Base-by-base conservation (phyloP, 176 grass and related monocot species). In the Musa itinerans region DNA sequence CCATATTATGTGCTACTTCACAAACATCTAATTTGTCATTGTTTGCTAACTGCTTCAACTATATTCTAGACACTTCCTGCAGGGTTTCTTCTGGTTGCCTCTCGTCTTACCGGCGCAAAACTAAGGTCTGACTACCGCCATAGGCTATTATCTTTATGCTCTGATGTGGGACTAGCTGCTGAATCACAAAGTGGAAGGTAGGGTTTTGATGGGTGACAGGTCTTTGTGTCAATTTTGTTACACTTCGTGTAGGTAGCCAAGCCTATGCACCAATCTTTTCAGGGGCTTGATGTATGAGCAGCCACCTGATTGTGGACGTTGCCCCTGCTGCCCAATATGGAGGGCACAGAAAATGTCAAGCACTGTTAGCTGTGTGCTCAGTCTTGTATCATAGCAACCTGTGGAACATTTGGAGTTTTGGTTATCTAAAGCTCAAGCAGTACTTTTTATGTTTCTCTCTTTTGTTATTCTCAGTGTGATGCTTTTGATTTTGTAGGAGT, bases 171-270 rank as follows among this genome's bases (percentile, higher is more conserved):
- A 43, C 81, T 98, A 74, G 95, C 91, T 77, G 88, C 95, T 84
- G 95, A 98, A 86, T 98, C 95, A 55, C 89, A 91, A 91, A 85
- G 80, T 74, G 95, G 95, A 81, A 86, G 95, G 95, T 98, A 78
- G 50, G 56, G 69, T 77, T 26, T 0, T 65, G 19, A 65, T 49
- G 48, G 0, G 17, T 52, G 2, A 43, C 12, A 51, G 48, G 16
- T 71, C 10, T 52, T 10, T 52, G 10, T 27, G 34, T 24, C 22
- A 13, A 25, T 13, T 65, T 65, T 26, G 26, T 26, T 61, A 19
- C 57, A 61, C 57, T n/a, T 20, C 2, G 9, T 20, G 19, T 65
- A 3, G 63, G 63, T 65, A 65, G 63, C 63, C 63, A 65, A 65
- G 63, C 23, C 13, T 65, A 19, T 19, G 11, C 63, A 26, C 22